Evolutionary conservation across 179 eudicot genomes (phyloP), one percentile per base, ranked within the genome.

Genomic region (Corrigiola litoralis): DNA sequence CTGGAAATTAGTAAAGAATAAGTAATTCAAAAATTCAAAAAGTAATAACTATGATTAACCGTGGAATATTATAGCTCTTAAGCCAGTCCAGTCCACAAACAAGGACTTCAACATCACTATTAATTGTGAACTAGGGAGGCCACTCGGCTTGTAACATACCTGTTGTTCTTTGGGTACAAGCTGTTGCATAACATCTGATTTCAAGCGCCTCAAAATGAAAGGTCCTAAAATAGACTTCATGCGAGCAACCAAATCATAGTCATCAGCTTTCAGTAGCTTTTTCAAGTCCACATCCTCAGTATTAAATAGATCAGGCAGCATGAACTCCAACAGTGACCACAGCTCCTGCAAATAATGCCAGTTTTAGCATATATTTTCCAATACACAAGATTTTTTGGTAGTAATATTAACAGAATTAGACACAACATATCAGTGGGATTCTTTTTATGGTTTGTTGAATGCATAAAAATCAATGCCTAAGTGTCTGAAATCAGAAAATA

Each of bases 191-290:
- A 94, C 99, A 79, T 94, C 97, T 44, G 96, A 88, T 78, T 94
- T 94, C 72, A 90, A 72, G 62, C 99, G 89, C 80, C 99, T 80
- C 69, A 94, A 75, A 72, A 94, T 94, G 64, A 94, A 94, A 13
- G 99, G 99, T 53, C 99, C 99, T 68, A 94, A 68, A 47, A 94
- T 94, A 69, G 99, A 94, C 80, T 94, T 94, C 94, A 94, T 94
- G 51, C 90, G 90, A 62, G 89, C 57, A 66, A 94, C 79, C 66
- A 90, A 73, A 55, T 87, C 91, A 40, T 68, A 75, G 62, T 94
- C 92, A 58, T 82, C 95, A 48, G 95, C 80, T 79, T 58, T 86
- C 54, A 94, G 75, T 59, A 90, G 80, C 76, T 81, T 90, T 85
- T 88, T 94, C 76, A 94, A 75, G 83, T 94, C 99, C 27, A 86